Conservation (phyloP, 441 rosid genomes). For the Aquilaria agallochum region DNA sequence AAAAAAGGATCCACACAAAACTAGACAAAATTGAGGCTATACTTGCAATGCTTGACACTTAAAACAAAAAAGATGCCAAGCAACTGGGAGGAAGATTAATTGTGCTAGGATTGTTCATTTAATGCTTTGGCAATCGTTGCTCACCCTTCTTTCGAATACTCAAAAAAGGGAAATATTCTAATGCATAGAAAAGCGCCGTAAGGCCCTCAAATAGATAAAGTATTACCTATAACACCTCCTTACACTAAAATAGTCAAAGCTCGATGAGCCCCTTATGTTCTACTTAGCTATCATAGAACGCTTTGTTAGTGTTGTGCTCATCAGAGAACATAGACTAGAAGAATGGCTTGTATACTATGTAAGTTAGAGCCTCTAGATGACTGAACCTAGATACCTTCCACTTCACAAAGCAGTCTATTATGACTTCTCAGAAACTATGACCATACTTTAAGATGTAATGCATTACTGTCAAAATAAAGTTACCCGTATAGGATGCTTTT, state of each 20-base stretch:
- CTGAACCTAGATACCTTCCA: not conserved
- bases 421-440: too few species aligned
- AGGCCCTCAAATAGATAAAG: not conserved
- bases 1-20: too few species aligned
- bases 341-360: not conserved
- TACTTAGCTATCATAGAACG: not conserved
- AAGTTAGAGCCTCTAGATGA: not conserved
- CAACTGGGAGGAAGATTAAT: too few species aligned
- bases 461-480: not conserved
- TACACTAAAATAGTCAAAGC: not conserved
- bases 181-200: not conserved
- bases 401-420: not conserved
- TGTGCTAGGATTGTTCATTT: too few species aligned
- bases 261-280: not conserved
- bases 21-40: too few species aligned
- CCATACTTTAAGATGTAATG: not conserved
- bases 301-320: not conserved
- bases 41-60: too few species aligned
- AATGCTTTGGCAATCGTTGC: too few species aligned
- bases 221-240: not conserved
- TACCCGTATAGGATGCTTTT: too few species aligned
- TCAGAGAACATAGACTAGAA: too few species aligned
- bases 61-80: too few species aligned
- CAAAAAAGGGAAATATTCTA: too few species aligned
- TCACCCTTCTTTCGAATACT: too few species aligned